Evolutionary conservation across 192 early-diverging fungal species (phyloP), one percentile per base, ranked within the genome.

Genomic region (Coemansia sp.): DNA sequence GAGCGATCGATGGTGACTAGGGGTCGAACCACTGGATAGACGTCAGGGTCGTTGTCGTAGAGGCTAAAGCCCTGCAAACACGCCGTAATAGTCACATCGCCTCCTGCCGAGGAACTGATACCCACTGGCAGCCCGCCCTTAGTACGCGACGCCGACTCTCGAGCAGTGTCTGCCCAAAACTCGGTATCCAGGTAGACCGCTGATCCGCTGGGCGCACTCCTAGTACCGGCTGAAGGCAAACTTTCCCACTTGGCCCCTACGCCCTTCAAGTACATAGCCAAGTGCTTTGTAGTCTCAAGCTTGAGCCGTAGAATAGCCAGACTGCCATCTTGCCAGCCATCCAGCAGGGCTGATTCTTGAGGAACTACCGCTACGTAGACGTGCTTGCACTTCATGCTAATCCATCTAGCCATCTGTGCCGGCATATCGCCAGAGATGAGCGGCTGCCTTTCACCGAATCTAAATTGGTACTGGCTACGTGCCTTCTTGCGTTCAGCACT

Each of bases 111-210:
- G 24, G 50, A 31, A 28, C 13, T 14, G 14, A 6, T 53, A 38
- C 33, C 63, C 8, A 37, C 23, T 14, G 16, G 10, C 26, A 14
- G 37, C 26, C 56, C 48, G 50, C 11, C 36, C 24, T 28, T 56
- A 18, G 36, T 56, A 10, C 66, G 53, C 38, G 65, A 39, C 23
- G 67, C 60, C 0, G 69, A 60, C 34, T 73, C 69, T 55, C 70
- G 79, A 14, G 79, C 59, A 67, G 64, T 76, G 10, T 70, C 73
- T 0, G 79, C 79, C 79, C 79, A 82, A 61, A 69, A 71, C 37
- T 76, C 70, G 7, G 79, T 82, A 28, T 73, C 74, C 59, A 67
- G 62, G 43, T 76, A 71, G 3, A 60, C 63, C 1, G 69, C 53
- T 8, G 66, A 57, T n/a, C 35, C 70, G 38, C 45, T 63, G 16